phyloP scores from a whole-genome alignment of 2,329 filamentous ascomycete genomes.

The Fonsecaea multimorphosa region DNA sequence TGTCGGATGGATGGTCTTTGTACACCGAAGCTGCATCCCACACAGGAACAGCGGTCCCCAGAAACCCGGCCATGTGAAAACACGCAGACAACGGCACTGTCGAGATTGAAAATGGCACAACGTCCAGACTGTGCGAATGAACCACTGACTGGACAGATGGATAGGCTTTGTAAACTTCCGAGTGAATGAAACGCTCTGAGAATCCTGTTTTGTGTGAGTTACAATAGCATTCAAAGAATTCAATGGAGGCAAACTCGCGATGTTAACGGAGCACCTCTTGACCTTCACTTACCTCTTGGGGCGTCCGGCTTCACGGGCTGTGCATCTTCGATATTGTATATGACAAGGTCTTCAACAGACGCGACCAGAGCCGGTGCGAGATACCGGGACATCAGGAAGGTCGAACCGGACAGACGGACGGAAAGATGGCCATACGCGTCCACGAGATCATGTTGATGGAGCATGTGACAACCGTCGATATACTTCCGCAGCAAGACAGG shows the following conservation, averaged over 20 bases:
- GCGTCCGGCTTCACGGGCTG: conserved; percentile 10
- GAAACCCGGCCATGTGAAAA: conserved; percentile 18
- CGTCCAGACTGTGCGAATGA: conserved; percentile 8
- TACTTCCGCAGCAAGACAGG: conserved; percentile 4
- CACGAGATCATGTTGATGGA: conserved; percentile 12
- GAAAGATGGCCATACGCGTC: conserved; percentile 16
- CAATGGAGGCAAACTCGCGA: background rate
- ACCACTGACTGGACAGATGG: conserved; percentile 14
- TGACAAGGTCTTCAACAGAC: conserved; percentile 3
- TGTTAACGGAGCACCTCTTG: background rate
- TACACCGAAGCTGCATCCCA: conserved; percentile 15
- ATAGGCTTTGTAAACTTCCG: conserved; percentile 16
- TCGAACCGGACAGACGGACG: conserved; percentile 5
- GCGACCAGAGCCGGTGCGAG: conserved; percentile 16
- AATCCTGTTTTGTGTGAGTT: conserved; percentile 2
- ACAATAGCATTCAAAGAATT: background rate
- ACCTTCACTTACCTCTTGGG: conserved; percentile 7
- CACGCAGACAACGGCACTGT: conserved; percentile 4
- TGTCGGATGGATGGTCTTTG: conserved; percentile 11
- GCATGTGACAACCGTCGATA: conserved; percentile 15
- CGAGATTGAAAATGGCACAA: conserved; percentile 12
- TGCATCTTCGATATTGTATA: conserved; percentile 12
- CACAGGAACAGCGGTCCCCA: conserved; percentile 11
- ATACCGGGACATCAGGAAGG: conserved; percentile 15
- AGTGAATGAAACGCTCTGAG: conserved; percentile 17